Conservation (phyloP, 345 rosid species). For the Physaria fendleri region DNA sequence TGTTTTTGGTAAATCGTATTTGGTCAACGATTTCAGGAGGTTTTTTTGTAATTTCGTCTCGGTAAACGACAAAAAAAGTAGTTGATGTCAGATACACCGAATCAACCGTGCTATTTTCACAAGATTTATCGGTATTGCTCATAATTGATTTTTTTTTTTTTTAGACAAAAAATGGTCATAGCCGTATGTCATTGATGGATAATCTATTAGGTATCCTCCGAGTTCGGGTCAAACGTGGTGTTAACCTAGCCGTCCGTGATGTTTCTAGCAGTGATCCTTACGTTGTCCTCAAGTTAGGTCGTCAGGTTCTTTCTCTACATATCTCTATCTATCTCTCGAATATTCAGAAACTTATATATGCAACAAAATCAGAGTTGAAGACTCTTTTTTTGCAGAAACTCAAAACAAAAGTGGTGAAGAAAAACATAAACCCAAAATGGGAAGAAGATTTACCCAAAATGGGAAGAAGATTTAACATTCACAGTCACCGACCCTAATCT, state of each 20-base stretch:
- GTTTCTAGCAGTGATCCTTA: conserved; percentile 90
- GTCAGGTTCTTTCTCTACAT: conserved; percentile 47
- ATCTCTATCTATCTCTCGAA: neutral
- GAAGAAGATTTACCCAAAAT: conserved; percentile 79
- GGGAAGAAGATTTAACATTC: conserved; percentile 90
- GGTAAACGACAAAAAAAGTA: no score
- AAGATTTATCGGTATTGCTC: no score
- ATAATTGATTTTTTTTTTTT: no score
- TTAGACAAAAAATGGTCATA: neutral
- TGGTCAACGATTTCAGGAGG: no score
- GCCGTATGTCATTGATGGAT: conserved; percentile 46
- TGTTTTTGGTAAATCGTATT: no score
- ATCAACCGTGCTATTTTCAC: no score
- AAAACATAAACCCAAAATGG: conserved; percentile 86
- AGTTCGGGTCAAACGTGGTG: conserved; percentile 65
- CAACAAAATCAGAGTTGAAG: neutral
- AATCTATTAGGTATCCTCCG: conserved; percentile 64
- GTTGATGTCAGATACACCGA: no score
- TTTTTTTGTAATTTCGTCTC: no score
- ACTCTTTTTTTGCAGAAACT: conserved; percentile 49
- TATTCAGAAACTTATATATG: neutral
- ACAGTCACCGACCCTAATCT: conserved; percentile 56
- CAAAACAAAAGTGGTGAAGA: conserved; percentile 69
- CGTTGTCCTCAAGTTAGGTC: conserved; percentile 69
- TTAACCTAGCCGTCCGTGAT: conserved; percentile 91